Conservation (phyloP, 2,329 filamentous ascomycete genomes). For the Colletotrichum endophyticum region DNA sequence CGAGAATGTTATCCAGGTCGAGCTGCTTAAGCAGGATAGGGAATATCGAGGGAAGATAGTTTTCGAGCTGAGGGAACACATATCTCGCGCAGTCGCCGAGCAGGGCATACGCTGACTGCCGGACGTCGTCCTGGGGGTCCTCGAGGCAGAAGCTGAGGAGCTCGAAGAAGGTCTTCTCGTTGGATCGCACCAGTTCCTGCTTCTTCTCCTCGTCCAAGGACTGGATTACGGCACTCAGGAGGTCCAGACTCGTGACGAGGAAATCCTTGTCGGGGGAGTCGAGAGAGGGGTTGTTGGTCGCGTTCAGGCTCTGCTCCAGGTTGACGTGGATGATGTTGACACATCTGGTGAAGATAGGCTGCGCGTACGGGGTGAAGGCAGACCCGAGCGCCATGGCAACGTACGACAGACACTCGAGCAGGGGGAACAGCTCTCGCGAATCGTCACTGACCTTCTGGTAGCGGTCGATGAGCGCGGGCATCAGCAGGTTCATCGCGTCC, state of each 20-base stretch:
- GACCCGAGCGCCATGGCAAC: constrained; percentile 85
- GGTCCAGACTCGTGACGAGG: constrained; percentile 90
- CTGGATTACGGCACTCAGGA: constrained; percentile 92
- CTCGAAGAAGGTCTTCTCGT: constrained; percentile 87
- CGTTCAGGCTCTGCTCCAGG: constrained; percentile 78
- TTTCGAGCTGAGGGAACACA: constrained; percentile 81
- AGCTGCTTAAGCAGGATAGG: constrained; percentile 87
- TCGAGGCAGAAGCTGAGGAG: constrained; percentile 91
- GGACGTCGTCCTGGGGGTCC: constrained; percentile 87
- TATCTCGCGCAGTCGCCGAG: constrained; percentile 95
- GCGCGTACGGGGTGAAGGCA: constrained; percentile 83
- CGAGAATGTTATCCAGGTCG: constrained; percentile 76
- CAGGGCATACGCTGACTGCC: constrained; percentile 93
- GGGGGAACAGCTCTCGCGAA: constrained; percentile 89
- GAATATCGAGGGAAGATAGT: constrained; percentile 74
- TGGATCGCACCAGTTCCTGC: constrained; percentile 74
- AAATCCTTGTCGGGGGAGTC: constrained; percentile 96
- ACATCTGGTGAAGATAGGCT: constrained; percentile 86
- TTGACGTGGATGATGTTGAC: constrained; percentile 92
- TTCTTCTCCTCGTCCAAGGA: constrained; percentile 78
- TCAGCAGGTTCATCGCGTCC: constrained; percentile 82
- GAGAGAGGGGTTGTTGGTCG: constrained; percentile 68
- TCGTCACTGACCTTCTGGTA: constrained; percentile 89
- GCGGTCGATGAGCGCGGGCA: constrained; percentile 88
- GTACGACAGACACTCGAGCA: constrained; percentile 96